Evolutionary conservation across 1,139 yeast genomes (phyloP).

Genomic region (Suhomyces anneliseae): DNA sequence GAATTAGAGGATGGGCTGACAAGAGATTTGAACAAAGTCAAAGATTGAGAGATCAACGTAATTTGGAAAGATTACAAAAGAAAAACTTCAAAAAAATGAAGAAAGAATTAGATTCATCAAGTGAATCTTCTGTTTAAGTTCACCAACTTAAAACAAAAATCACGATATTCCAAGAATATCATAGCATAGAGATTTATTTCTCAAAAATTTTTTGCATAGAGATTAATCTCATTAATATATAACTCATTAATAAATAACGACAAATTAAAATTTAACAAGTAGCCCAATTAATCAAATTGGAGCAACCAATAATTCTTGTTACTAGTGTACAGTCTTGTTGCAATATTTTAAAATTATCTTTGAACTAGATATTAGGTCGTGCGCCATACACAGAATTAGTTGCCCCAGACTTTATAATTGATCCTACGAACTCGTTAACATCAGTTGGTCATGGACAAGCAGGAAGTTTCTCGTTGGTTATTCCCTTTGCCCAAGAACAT

Average conservation of each 20-base stretch:
- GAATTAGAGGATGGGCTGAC: constrained; percentile 38
- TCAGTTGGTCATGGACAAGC: background rate
- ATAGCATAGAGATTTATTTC: background rate
- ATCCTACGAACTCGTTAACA: background rate
- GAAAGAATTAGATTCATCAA: constrained; percentile 2
- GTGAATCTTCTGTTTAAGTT: background rate
- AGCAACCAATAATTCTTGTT: too few relatives aligned
- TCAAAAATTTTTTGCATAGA: background rate
- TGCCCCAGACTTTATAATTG: background rate
- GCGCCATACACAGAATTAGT: too few relatives aligned
- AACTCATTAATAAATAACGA: background rate
- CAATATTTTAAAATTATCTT: too few relatives aligned
- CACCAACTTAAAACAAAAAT: background rate
- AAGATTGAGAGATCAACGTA: constrained; percentile 31
- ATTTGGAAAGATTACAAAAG: constrained; percentile 29
- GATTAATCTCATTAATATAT: background rate
- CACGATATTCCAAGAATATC: background rate
- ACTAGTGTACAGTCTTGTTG: too few relatives aligned
- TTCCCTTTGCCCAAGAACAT: constrained; percentile 32
- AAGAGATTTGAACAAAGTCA: constrained; percentile 34
- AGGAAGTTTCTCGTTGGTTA: constrained; percentile 2
- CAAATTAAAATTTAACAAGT: too few relatives aligned
- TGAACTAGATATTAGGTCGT: too few relatives aligned
- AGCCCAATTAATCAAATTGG: too few relatives aligned
- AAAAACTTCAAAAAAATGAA: constrained; percentile 5